Evolutionary conservation across 176 grass and related monocot genomes (phyloP).

Genomic region (Eragrostis nindensis): DNA sequence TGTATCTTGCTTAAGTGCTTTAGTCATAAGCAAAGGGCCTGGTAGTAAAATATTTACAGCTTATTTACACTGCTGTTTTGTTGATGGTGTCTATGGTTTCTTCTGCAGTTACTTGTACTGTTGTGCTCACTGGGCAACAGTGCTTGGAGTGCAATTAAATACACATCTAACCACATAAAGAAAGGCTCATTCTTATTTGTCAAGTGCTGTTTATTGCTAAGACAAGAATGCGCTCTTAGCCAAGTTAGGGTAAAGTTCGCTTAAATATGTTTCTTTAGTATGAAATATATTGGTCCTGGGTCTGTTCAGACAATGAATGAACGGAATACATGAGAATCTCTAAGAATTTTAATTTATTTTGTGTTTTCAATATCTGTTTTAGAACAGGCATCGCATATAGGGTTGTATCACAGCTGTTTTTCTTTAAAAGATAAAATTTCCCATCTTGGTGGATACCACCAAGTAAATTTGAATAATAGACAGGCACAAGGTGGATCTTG

Average conservation of each 20-base stretch:
- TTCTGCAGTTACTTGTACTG: conserved; percentile 19
- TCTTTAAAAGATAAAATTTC: neutral
- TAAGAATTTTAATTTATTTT: conserved; percentile 16
- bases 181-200: conserved; percentile 1
- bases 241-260: conserved; percentile 25
- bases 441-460: neutral
- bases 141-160: conserved; percentile 26
- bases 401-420: neutral
- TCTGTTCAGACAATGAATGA: neutral
- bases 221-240: neutral
- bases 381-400: neutral
- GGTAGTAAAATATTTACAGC: conserved; percentile 29
- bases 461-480: conserved; percentile 15
- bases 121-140: conserved; percentile 30
- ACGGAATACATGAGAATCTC: neutral
- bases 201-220: conserved; percentile 16
- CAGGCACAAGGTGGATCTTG: neutral
- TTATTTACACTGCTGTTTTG: conserved; percentile 15
- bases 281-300: neutral
- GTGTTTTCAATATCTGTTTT: neutral
- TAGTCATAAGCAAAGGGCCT: conserved; percentile 23
- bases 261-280: neutral
- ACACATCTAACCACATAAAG: no score
- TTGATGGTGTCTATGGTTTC: conserved; percentile 13
- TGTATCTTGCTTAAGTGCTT: conserved; percentile 27